phyloP scores from a whole-genome alignment of 176 grass and related monocot species.

The Alopecurus myosuroides region DNA sequence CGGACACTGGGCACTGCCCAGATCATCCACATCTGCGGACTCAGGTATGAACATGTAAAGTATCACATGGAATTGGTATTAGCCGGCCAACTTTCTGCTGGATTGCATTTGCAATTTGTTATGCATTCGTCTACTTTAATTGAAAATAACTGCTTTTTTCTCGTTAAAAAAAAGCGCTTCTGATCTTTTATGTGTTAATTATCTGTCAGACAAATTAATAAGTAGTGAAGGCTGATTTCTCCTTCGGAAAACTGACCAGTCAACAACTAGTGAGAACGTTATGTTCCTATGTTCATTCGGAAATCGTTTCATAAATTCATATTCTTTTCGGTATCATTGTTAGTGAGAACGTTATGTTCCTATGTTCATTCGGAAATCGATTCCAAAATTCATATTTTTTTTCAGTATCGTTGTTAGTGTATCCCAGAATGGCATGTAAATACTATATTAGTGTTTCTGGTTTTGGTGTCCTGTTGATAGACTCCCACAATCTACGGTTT shows the following conservation, averaged over 20 bases:
- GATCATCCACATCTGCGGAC: conserved; percentile 34
- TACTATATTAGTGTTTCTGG: conserved; percentile 5
- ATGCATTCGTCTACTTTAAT: conserved; percentile 1
- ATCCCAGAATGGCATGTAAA: neutral
- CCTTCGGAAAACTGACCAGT: neutral
- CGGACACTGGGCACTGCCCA: too few species aligned
- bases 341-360: neutral
- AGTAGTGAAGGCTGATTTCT: neutral
- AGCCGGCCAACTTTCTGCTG: conserved; percentile 3
- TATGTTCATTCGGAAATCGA: neutral
- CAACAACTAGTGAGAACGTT: too few species aligned
- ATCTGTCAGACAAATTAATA: neutral
- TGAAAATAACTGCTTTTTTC: neutral
- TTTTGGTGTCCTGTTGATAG: neutral
- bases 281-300: too few species aligned
- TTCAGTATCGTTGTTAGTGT: neutral
- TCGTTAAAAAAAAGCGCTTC: neutral
- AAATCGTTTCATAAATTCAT: too few species aligned
- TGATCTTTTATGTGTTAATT: neutral
- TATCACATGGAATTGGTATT: conserved; percentile 21
- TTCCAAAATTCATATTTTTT: neutral
- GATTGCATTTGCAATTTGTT: conserved; percentile 4
- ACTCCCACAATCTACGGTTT: neutral
- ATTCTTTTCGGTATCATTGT: too few species aligned
- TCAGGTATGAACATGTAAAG: conserved; percentile 39